These are phyloP conservation scores for Epicoccum nigrum DNA, from an alignment of 2,329 filamentous ascomycete genomes.

Conservation along the genomic window DNA sequence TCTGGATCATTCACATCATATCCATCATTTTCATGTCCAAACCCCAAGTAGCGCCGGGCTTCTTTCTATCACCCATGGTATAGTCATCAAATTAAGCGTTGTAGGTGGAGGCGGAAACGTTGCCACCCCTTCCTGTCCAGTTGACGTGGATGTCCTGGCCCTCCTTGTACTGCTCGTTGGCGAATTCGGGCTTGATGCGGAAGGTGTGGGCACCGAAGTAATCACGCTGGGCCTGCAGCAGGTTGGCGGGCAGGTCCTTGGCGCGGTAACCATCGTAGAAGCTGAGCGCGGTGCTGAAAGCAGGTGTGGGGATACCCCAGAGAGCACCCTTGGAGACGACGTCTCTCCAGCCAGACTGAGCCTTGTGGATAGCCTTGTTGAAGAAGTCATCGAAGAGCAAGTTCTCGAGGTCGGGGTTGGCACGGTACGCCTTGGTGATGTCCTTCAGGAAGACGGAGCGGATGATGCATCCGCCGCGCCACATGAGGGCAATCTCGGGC, in stretches of 20 bases:
- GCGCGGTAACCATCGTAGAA: conserved; percentile 99
- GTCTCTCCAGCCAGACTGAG: conserved; percentile 66
- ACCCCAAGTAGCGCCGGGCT: conserved; percentile 19
- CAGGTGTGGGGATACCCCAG: conserved; percentile 93
- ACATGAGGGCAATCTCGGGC: conserved; percentile 99
- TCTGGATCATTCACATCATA: conserved; percentile 28
- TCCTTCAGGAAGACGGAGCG: conserved; percentile 99
- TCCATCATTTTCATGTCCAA: conserved; percentile 35
- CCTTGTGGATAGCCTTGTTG: conserved; percentile 98
- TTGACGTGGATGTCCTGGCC: conserved; percentile 97
- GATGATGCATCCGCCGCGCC: conserved; percentile 99
- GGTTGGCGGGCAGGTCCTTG: conserved; percentile 95
- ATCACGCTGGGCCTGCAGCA: conserved; percentile 98
- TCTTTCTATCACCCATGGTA: conserved; percentile 20
- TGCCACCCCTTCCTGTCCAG: conserved; percentile 98
- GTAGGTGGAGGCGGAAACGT: conserved; percentile 97
- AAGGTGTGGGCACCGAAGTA: conserved; percentile 82
- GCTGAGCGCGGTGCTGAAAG: conserved; percentile 94
- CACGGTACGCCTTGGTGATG: conserved; percentile 96
- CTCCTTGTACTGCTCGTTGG: conserved; percentile 75
- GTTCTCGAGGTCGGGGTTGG: conserved; percentile 94
- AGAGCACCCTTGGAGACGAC: conserved; percentile 90
- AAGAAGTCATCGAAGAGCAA: conserved; percentile 99
- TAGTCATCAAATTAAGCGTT: conserved; percentile 70
- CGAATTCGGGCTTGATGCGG: conserved; percentile 60